phyloP scores from a whole-genome alignment of 2,329 filamentous ascomycete genomes.

The Graphilbum sp. region DNA sequence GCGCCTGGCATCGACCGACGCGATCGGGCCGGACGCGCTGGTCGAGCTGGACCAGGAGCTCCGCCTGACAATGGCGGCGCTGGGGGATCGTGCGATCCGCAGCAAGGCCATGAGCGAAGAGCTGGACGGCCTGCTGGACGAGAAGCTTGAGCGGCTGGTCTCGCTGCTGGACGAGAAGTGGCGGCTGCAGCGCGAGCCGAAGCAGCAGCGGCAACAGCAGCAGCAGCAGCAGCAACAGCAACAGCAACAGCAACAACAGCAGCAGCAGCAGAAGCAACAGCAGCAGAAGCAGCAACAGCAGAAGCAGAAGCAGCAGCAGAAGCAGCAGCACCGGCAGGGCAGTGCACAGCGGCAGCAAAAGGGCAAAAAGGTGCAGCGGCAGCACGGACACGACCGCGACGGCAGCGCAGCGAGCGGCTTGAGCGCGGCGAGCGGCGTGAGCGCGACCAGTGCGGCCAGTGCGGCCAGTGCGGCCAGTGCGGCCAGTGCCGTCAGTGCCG shows the following conservation, averaged over 20 bases:
- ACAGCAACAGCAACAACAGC: background rate
- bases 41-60: constrained; percentile 49
- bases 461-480: background rate
- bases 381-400: constrained; percentile 23
- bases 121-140: constrained; percentile 50
- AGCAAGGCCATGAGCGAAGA: constrained; percentile 38
- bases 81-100: constrained; percentile 39
- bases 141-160: constrained; percentile 59
- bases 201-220: no score
- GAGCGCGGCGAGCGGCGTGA: background rate
- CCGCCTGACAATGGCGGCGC: constrained; percentile 42
- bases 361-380: constrained; percentile 23
- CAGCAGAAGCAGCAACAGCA: no score
- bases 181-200: constrained; percentile 18
- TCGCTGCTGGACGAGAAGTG: constrained; percentile 59
- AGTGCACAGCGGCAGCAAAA: background rate
- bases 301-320: background rate
- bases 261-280: background rate
- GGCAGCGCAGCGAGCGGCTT: background rate
- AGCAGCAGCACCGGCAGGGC: background rate
- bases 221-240: no score
- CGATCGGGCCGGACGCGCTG: constrained; percentile 39
- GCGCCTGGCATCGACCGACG: constrained; percentile 38
- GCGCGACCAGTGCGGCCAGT: background rate
- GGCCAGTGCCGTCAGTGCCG: background rate